Conservation (phyloP, 2,329 filamentous ascomycete species). For the Epicoccum nigrum region DNA sequence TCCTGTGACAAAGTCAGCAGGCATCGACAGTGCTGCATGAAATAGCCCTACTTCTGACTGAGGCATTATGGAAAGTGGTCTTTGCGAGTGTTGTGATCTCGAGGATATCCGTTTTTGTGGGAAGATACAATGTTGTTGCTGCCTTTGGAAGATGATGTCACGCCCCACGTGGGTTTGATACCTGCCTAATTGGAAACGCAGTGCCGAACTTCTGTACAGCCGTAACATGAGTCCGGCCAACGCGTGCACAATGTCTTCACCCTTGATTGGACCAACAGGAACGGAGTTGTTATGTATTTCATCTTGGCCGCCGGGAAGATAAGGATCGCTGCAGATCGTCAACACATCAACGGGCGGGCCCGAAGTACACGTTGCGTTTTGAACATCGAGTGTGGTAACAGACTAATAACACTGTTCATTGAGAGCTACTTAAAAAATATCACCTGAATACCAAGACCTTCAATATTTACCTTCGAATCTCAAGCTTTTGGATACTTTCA, state of each 20-base stretch:
- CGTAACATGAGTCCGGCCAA: conserved; percentile 7
- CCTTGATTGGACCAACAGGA: conserved; percentile 8
- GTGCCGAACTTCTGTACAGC: conserved; percentile 4
- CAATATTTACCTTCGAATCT: too few species aligned
- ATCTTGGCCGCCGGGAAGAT: conserved; percentile 4
- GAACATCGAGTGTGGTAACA: neutral
- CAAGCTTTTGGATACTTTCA: too few species aligned
- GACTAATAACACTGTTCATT: too few species aligned
- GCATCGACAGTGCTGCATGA: neutral
- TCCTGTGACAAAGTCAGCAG: conserved; percentile 19
- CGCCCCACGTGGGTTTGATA: conserved; percentile 15
- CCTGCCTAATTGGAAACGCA: conserved; percentile 20
- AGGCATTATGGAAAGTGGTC: neutral
- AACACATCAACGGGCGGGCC: conserved; percentile 8
- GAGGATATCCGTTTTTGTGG: neutral
- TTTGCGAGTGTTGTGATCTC: neutral
- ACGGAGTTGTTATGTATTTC: neutral
- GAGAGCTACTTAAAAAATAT: too few species aligned
- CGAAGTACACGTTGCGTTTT: conserved; percentile 16
- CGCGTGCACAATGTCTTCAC: conserved; percentile 6
- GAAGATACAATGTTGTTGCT: conserved; percentile 2
- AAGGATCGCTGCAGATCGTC: conserved; percentile 13
- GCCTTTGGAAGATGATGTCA: conserved; percentile 11
- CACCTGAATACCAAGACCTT: too few species aligned
- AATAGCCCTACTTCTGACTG: conserved; percentile 1